A percentile compares a stretch with the other conserved stretches of the same genome.
Conservation (phyloP, 306 rosid species). For the Comarum palustre region DNA sequence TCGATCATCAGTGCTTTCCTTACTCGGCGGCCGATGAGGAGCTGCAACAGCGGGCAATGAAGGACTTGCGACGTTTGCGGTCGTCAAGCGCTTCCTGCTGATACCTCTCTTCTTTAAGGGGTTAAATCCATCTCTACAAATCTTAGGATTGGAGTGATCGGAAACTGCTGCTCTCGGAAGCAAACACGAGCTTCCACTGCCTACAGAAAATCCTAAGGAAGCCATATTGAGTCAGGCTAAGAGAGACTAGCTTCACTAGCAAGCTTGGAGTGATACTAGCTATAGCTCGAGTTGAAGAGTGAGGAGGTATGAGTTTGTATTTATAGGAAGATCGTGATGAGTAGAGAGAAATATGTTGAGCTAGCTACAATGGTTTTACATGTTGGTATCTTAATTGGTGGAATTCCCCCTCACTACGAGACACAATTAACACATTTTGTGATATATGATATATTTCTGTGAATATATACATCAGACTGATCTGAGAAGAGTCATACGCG, state of each 20-base stretch:
- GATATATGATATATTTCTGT: not conserved
- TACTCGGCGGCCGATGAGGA: slow-evolving; percentile 28
- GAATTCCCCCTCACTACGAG: slow-evolving; percentile 54
- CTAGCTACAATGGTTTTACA: not conserved
- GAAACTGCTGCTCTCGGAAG: slow-evolving; percentile 25
- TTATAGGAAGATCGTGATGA: slow-evolving; percentile 28
- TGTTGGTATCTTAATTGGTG: slow-evolving; percentile 50
- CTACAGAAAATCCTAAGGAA: slow-evolving; percentile 26
- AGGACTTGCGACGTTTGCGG: slow-evolving; percentile 51
- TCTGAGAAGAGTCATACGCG: not conserved
- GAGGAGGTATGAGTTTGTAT: slow-evolving; percentile 9
- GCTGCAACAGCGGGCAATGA: slow-evolving; percentile 31
- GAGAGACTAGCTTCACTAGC: not conserved
- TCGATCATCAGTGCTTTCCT: slow-evolving; percentile 1
- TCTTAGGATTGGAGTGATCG: slow-evolving; percentile 8
- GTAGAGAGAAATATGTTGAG: slow-evolving; percentile 8
- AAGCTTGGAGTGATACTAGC: not conserved
- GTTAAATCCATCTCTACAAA: slow-evolving; percentile 7
- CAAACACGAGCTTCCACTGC: slow-evolving; percentile 29
- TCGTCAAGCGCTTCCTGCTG: slow-evolving; percentile 18
- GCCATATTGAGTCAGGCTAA: slow-evolving; percentile 33
- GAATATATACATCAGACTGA: not conserved
- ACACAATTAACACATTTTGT: slow-evolving; percentile 30
- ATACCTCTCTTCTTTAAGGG: slow-evolving; percentile 17
- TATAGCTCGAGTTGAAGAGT: not conserved